Evolutionary conservation across 768 basidiomycete species (phyloP), one percentile per base, ranked within the genome.

Genomic region (Pholiota microspora): DNA sequence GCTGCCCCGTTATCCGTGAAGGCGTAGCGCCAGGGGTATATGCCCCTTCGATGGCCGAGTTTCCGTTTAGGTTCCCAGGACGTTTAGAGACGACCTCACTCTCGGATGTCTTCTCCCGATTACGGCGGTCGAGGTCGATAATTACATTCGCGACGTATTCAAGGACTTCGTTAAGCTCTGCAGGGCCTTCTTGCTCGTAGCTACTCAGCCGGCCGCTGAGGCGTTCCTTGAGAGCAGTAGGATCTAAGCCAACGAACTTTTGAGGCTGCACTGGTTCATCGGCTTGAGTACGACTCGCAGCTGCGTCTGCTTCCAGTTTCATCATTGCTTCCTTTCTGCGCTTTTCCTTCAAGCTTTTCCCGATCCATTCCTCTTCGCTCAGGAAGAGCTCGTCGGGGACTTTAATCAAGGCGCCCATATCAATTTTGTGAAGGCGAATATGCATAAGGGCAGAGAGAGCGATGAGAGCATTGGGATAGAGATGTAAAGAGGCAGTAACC

Each of bases 71-170:
- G n/a, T n/a, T n/a, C n/a, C n/a, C n/a, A n/a, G n/a, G n/a, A n/a
- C n/a, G n/a, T n/a, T n/a, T 2, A 29, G 12, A 9, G 18, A 23
- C 12, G 9, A 10, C n/a, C 34, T 36, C 8, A 32, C 16, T 18
- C 15, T 27, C 2, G 28, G 24, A 42, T 3, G 15, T 54, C 34
- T 57, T 45, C 2, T 29, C 50, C 48, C 58, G 40, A 15, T 36
- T 67, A 21, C 64, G 68, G 52, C 63, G 60, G 51, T 79, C 71
- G 16, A 86, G 61, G 57, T 73, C 66, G 40, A 73, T 69, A 38
- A 91, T 79, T 32, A 77, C 71, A 21, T 73, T 73, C 2, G 78
- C 85, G 45, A 83, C 79, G 64, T 82, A 80, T 10, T 78, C 74
- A 60, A 92, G 67, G 48, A 86, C 86, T 24, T 76, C 74, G 21